phyloP scores from a whole-genome alignment of 192 early-diverging fungal genomes.

The Backusella westeae region DNA sequence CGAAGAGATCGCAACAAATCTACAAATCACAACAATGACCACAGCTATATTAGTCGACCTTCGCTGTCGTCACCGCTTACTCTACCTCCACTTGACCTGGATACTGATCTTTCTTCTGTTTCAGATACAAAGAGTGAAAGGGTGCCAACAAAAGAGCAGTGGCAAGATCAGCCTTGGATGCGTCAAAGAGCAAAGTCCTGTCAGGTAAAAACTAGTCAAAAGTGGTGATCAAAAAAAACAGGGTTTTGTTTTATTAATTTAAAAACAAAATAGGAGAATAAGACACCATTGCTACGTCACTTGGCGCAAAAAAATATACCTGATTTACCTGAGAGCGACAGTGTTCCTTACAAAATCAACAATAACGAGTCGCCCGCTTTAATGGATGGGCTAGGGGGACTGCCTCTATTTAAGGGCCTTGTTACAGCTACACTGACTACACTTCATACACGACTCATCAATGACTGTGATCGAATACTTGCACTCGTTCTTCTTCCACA shows the following conservation, averaged over 20 bases:
- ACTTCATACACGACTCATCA: slow-evolving; percentile 27
- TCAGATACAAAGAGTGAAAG: slow-evolving; percentile 23
- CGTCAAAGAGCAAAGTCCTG: slow-evolving; percentile 26
- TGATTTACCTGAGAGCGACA: slow-evolving; percentile 15
- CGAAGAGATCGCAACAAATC: neutral
- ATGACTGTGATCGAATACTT: slow-evolving; percentile 25
- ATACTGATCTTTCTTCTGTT: neutral
- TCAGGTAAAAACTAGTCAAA: neutral
- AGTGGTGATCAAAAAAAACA: neutral
- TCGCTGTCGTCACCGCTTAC: neutral
- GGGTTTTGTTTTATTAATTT: slow-evolving; percentile 3
- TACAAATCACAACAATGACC: neutral
- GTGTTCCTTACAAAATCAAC: neutral
- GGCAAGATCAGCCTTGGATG: slow-evolving; percentile 16
- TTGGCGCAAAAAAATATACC: slow-evolving; percentile 1
- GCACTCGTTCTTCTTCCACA: slow-evolving; percentile 9
- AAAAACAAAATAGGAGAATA: slow-evolving; percentile 6
- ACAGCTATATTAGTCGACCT: neutral
- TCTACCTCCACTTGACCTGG: neutral
- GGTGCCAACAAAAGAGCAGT: slow-evolving; percentile 7
- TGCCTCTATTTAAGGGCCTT: slow-evolving; percentile 17
- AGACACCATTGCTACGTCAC: slow-evolving; percentile 16
- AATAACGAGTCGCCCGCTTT: neutral
- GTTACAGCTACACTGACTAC: slow-evolving; percentile 34
- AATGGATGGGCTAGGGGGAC: neutral